A percentile compares a stretch with the other conserved stretches of the same genome.
Conservation (phyloP, 2,329 filamentous ascomycete species). For the Nothomitra cinnamomea region DNA sequence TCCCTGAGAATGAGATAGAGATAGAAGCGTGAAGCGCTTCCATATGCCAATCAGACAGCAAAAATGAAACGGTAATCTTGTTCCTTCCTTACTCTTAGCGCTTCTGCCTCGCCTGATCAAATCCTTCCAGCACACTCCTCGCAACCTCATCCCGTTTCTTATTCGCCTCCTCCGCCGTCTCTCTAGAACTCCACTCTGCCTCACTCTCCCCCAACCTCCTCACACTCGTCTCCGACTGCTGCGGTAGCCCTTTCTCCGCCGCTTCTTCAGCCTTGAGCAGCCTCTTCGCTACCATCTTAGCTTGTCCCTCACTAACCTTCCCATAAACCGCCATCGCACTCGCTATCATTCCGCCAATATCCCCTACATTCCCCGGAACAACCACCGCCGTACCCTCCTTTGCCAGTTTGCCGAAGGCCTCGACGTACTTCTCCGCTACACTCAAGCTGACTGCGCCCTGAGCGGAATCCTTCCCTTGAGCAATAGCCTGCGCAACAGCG, state of each 20-base stretch:
- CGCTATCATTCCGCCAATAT: conserved; percentile 93
- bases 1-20: neutral
- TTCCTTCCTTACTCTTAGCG: conserved; percentile 12
- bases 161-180: conserved; percentile 4
- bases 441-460: conserved; percentile 71
- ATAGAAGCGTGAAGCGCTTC: neutral
- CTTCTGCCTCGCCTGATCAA: conserved; percentile 21
- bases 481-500: conserved; percentile 61
- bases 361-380: conserved; percentile 90
- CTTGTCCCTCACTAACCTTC: conserved; percentile 72
- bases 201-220: conserved; percentile 2
- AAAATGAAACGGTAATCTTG: neutral
- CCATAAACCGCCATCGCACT: conserved; percentile 91
- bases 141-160: conserved; percentile 18
- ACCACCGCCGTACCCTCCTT: conserved; percentile 93
- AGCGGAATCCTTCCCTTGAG: conserved; percentile 54
- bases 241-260: neutral
- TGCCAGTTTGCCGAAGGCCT: conserved; percentile 79
- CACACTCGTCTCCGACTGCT: conserved; percentile 4
- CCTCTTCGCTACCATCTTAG: conserved; percentile 44
- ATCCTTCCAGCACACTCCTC: conserved; percentile 23
- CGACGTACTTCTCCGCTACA: conserved; percentile 95
- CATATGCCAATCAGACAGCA: neutral
- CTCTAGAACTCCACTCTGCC: conserved; percentile 8
- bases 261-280: neutral